phyloP scores from a whole-genome alignment of 495 filamentous ascomycete species.

The Evernia prunastri region DNA sequence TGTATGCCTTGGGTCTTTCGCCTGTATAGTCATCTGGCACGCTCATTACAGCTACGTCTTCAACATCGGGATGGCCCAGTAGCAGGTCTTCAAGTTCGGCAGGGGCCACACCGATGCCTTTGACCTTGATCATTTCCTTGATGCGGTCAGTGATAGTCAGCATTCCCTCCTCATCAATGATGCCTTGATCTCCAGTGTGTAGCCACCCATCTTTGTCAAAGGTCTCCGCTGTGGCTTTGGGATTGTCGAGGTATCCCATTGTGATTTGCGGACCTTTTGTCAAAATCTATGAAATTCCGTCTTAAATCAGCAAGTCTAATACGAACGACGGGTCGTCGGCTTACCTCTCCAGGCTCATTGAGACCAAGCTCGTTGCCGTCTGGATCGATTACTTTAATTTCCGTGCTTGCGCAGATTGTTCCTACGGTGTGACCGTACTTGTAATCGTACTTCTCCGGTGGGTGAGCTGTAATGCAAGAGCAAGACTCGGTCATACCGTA shows the following conservation, averaged over 20 bases:
- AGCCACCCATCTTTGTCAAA: constrained; percentile 56
- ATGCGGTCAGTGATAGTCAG: constrained; percentile 60
- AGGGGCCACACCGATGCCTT: constrained; percentile 63
- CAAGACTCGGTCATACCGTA: constrained; percentile 69
- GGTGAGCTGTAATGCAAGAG: constrained; percentile 55
- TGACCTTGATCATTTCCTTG: constrained; percentile 74
- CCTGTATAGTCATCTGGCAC: constrained; percentile 55
- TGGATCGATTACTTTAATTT: constrained; percentile 54
- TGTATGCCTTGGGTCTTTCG: constrained; percentile 59
- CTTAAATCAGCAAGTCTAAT: background rate
- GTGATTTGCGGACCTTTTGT: constrained; percentile 50
- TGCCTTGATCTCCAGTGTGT: constrained; percentile 62
- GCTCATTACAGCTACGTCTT: constrained; percentile 54
- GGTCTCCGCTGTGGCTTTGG: constrained; percentile 51
- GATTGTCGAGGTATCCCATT: constrained; percentile 53
- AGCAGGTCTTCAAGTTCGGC: constrained; percentile 63
- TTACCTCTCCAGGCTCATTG: constrained; percentile 51
- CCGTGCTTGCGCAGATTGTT: constrained; percentile 50
- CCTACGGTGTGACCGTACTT: constrained; percentile 54
- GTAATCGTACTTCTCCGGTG: constrained; percentile 46
- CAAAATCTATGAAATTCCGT: constrained; percentile 33
- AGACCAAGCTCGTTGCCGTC: constrained; percentile 42
- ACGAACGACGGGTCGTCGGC: background rate
- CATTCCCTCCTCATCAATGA: constrained; percentile 46
- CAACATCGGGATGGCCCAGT: constrained; percentile 50